These are phyloP conservation scores for Plicaturopsis crispa DNA, from an alignment of 768 basidiomycete species.

Conservation along the genomic window DNA sequence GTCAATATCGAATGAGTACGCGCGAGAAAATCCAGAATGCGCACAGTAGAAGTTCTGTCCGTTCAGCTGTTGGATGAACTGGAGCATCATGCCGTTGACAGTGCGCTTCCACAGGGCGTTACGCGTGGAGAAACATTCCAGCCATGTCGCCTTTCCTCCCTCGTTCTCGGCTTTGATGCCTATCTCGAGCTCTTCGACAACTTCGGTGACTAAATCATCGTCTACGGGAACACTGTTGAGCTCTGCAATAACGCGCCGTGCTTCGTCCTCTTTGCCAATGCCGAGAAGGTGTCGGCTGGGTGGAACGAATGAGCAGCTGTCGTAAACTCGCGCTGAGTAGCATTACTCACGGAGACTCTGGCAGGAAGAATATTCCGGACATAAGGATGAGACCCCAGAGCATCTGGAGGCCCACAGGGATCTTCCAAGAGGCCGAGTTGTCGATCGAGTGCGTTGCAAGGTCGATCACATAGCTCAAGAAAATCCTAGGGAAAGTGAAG, in stretches of 20 bases:
- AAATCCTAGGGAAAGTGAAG: constrained; percentile 36
- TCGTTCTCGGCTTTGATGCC: constrained; percentile 70
- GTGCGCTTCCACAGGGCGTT: constrained; percentile 71
- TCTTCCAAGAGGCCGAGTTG: constrained; percentile 62
- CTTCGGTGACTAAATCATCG: constrained; percentile 50
- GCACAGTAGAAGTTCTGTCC: constrained; percentile 78
- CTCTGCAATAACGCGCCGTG: constrained; percentile 53
- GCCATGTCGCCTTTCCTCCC: constrained; percentile 73
- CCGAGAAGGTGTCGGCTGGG: constrained; percentile 67
- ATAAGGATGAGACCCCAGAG: constrained; percentile 61
- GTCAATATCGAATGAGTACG: constrained; percentile 6
- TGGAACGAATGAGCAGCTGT: background rate
- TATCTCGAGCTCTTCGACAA: constrained; percentile 55
- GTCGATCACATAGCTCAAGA: constrained; percentile 66
- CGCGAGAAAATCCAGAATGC: constrained; percentile 10
- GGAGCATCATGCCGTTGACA: constrained; percentile 74
- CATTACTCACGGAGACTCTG: constrained; percentile 62
- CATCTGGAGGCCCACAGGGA: constrained; percentile 71
- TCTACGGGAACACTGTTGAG: constrained; percentile 58
- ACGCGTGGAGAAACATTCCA: constrained; percentile 66
- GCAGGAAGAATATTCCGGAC: constrained; percentile 66
- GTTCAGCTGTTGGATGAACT: constrained; percentile 75
- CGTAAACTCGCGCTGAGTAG: background rate
- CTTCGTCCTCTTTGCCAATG: constrained; percentile 41
- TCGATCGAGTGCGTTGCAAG: constrained; percentile 51